Conservation (phyloP, 2,329 filamentous ascomycete genomes). For the Lomentospora prolificans region DNA sequence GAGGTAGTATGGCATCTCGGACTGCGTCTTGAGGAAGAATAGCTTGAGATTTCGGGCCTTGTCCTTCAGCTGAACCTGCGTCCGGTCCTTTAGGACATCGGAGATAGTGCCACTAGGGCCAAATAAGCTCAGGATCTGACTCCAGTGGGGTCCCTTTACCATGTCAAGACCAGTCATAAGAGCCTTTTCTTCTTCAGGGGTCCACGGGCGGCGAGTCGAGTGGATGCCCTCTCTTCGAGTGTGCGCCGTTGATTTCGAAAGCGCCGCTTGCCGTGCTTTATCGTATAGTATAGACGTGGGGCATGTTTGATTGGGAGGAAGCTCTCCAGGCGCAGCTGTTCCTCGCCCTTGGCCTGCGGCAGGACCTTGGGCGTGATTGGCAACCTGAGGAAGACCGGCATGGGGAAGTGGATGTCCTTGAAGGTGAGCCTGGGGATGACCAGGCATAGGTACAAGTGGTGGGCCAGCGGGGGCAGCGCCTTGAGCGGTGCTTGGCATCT, state of each 20-base stretch:
- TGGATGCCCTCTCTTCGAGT: slow-evolving; percentile 46
- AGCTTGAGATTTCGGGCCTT: slow-evolving; percentile 85
- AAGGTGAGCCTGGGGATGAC: slow-evolving; percentile 2
- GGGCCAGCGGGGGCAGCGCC: background rate
- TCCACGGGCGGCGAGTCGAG: slow-evolving; percentile 70
- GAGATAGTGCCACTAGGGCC: slow-evolving; percentile 70
- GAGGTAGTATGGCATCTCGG: slow-evolving; percentile 81
- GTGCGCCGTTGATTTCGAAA: slow-evolving; percentile 45
- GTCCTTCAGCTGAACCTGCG: slow-evolving; percentile 86
- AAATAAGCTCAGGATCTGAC: slow-evolving; percentile 78
- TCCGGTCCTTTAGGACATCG: slow-evolving; percentile 76
- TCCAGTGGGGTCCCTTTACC: slow-evolving; percentile 89
- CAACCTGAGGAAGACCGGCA: background rate
- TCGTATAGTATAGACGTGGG: slow-evolving; percentile 48
- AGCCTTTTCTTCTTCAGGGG: slow-evolving; percentile 79
- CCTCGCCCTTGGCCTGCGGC: background rate
- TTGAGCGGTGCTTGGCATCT: background rate
- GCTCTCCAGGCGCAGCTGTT: slow-evolving; percentile 16
- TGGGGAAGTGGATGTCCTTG: background rate
- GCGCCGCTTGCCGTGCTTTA: slow-evolving; percentile 47
- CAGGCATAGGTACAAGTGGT: slow-evolving; percentile 4
- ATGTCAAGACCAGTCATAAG: slow-evolving; percentile 80
- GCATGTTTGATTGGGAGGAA: slow-evolving; percentile 48
- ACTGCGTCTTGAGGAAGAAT: slow-evolving; percentile 85
- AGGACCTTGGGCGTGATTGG: background rate